phyloP scores from a whole-genome alignment of 768 basidiomycete species.

The Porphyrellus cyaneotinctus region DNA sequence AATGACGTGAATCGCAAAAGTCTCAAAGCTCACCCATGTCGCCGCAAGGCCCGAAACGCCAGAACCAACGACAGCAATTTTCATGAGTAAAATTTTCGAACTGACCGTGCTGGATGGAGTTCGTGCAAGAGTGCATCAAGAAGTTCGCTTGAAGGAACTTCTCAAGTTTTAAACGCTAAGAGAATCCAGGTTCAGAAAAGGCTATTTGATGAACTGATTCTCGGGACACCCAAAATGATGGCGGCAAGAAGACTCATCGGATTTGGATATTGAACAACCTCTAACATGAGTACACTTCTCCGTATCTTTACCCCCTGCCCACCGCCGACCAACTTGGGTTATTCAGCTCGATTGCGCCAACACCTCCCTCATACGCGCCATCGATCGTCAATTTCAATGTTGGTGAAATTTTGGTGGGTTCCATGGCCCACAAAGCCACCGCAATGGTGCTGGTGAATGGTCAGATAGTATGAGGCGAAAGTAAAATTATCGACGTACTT shows the following conservation, averaged over 20 bases:
- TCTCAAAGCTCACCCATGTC: constrained; percentile 52
- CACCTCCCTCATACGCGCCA: constrained; percentile 59
- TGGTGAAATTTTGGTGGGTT: constrained; percentile 44
- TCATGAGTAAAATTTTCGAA: constrained; percentile 16
- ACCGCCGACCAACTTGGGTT: constrained; percentile 54
- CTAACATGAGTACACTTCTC: background rate
- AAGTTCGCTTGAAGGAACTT: background rate
- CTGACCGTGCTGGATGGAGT: background rate
- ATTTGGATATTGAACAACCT: background rate
- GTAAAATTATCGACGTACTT: constrained; percentile 43
- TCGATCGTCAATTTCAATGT: constrained; percentile 53
- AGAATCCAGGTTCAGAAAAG: background rate
- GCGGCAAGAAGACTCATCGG: background rate
- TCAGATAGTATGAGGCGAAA: background rate
- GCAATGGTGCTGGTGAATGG: constrained; percentile 44
- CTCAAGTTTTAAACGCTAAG: background rate
- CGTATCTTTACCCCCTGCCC: constrained; percentile 15
- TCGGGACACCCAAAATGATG: background rate
- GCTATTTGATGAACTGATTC: background rate
- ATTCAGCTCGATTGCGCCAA: constrained; percentile 50
- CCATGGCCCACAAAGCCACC: constrained; percentile 69
- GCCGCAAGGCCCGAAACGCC: constrained; percentile 78
- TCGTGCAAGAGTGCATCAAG: background rate
- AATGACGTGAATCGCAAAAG: background rate
- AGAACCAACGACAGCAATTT: constrained; percentile 70